Percentiles rank a stretch among this genome's conserved stretches.
Evolutionary conservation across 139 green algal species (phyloP).

Genomic region (Chlamydomonas asymmetrica): DNA sequence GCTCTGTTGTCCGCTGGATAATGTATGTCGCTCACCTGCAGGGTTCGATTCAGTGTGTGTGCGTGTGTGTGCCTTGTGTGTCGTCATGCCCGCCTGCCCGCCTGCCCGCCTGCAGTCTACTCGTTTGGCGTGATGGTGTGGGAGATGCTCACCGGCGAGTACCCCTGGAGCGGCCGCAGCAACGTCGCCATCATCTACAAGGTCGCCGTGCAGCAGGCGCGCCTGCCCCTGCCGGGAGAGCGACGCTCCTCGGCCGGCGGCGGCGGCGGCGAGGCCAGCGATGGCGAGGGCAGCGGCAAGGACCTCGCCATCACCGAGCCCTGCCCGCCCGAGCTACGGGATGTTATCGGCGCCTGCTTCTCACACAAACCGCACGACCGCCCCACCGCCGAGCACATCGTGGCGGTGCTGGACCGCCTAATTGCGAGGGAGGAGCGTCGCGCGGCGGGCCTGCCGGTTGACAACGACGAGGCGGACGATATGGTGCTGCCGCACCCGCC

Average conservation of each 20-base stretch:
- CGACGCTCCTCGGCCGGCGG: background rate
- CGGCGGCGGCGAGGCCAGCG: background rate
- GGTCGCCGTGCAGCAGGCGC: slow-evolving; percentile 9
- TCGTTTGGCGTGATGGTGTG: slow-evolving; percentile 69
- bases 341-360: slow-evolving; percentile 66
- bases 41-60: background rate
- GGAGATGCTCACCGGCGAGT: slow-evolving; percentile 59
- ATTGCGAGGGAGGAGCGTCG: background rate
- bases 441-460: too few species aligned
- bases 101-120: slow-evolving; percentile 20
- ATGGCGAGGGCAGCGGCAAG: slow-evolving; percentile 27
- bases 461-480: too few species aligned
- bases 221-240: slow-evolving; percentile 10
- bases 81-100: too few species aligned
- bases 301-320: slow-evolving; percentile 41
- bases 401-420: slow-evolving; percentile 27
- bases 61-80: background rate
- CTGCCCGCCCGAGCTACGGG: slow-evolving; percentile 39
- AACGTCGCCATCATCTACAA: slow-evolving; percentile 48
- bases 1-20: slow-evolving; percentile 25
- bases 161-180: slow-evolving; percentile 37
- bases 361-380: slow-evolving; percentile 38
- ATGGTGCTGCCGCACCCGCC: too few species aligned
- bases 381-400: slow-evolving; percentile 48
- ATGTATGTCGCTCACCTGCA: slow-evolving; percentile 32